These are phyloP conservation scores for Hamamelis virginiana DNA, from an alignment of 164 flowering plant genomes.

Conservation along the genomic window DNA sequence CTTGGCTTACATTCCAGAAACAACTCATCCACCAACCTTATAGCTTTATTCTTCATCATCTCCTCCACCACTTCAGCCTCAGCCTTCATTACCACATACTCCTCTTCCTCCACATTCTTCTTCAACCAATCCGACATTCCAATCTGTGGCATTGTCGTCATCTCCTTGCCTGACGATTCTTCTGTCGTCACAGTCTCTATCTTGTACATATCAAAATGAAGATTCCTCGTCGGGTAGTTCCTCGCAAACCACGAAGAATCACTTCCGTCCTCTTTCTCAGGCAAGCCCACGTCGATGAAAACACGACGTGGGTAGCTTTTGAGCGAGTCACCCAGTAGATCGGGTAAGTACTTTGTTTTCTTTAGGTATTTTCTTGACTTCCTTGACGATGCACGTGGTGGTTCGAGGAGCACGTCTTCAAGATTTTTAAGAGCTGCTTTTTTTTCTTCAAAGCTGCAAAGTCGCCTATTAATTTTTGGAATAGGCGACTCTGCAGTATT, in stretches of 20 bases:
- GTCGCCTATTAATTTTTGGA: constrained; percentile 24
- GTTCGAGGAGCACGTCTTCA: constrained; percentile 78
- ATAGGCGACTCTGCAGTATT: no score
- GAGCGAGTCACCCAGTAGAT: constrained; percentile 59
- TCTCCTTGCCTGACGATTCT: constrained; percentile 20
- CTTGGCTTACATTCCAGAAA: no score
- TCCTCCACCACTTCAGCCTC: no score
- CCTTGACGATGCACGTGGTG: constrained; percentile 48
- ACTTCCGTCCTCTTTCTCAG: constrained; percentile 22
- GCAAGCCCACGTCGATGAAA: constrained; percentile 55
- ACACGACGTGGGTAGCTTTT: constrained; percentile 63
- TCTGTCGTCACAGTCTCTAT: constrained; percentile 41
- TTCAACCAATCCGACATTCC: constrained; percentile 41
- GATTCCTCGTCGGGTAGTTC: constrained; percentile 63
- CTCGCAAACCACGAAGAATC: constrained; percentile 51
- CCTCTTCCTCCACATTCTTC: no score
- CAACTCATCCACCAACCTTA: no score
- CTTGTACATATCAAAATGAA: constrained; percentile 54
- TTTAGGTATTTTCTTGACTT: constrained; percentile 38
- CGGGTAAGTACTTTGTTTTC: constrained; percentile 60
- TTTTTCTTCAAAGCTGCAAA: constrained; percentile 39
- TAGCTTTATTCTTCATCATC: no score
- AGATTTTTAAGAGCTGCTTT: constrained; percentile 55
- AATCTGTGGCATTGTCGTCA: neutral
- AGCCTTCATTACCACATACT: no score